Conservation (phyloP, 2,329 filamentous ascomycete genomes). For the Teratosphaeria viscida region DNA sequence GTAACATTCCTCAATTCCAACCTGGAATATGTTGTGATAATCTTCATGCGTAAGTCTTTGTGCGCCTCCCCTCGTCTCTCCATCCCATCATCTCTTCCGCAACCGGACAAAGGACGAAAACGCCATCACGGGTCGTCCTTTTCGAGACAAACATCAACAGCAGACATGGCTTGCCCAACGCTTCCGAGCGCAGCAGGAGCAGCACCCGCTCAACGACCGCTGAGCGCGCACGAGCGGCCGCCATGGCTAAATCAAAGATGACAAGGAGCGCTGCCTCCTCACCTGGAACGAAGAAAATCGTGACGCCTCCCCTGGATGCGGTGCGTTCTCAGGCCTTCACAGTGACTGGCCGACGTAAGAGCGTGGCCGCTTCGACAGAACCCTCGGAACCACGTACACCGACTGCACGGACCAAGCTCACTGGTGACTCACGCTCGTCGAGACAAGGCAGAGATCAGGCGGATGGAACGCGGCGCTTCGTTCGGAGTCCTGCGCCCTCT, state of each 20-base stretch:
- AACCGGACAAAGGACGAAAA: not conserved
- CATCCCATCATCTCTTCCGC: not conserved
- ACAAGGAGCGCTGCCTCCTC: not conserved
- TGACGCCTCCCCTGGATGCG: not conserved
- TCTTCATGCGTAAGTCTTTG: not conserved
- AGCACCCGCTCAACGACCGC: not conserved
- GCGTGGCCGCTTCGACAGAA: not conserved
- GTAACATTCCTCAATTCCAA: not conserved
- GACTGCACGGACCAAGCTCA: not conserved
- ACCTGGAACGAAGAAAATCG: not conserved
- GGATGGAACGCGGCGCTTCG: not conserved
- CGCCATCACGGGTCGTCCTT: not conserved
- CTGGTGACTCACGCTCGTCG: not conserved
- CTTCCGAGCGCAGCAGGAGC: not conserved
- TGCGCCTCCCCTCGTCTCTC: not conserved
- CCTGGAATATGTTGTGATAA: not conserved
- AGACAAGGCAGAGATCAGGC: not conserved
- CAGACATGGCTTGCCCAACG: not conserved
- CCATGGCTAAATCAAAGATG: not conserved
- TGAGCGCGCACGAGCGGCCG: not conserved
- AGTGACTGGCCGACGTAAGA: not conserved
- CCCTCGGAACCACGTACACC: not conserved
- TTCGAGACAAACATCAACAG: not conserved
- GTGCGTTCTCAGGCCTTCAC: not conserved
- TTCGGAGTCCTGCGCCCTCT: constrained; percentile 7